Conservation (phyloP, 2,329 filamentous ascomycete genomes). For the Paraphoma chrysanthemicola region DNA sequence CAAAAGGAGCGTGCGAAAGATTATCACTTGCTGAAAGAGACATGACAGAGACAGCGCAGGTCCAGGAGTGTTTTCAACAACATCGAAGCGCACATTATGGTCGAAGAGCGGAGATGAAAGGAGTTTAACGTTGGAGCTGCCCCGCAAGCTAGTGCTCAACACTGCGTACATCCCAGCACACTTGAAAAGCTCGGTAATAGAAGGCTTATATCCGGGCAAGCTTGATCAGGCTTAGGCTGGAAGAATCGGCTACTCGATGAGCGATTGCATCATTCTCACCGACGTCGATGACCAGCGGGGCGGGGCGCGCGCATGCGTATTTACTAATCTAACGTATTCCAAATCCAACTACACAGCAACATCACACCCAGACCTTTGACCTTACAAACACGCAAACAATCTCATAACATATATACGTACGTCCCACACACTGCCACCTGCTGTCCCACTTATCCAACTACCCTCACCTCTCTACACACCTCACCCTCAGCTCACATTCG, state of each 20-base stretch:
- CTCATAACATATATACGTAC: neutral
- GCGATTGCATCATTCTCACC: slow-evolving; percentile 42
- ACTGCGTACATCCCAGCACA: slow-evolving; percentile 6
- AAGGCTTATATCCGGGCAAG: slow-evolving; percentile 9
- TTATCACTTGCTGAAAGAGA: no score
- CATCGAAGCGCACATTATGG: no score
- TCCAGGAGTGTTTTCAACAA: no score
- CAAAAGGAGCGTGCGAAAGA: no score
- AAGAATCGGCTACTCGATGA: neutral
- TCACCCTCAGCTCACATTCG: neutral
- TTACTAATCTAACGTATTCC: slow-evolving; percentile 15
- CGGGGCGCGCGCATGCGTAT: slow-evolving; percentile 37
- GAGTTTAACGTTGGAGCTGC: no score
- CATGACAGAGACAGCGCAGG: no score
- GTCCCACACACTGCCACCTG: no score
- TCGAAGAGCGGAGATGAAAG: no score
- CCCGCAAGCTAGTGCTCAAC: no score
- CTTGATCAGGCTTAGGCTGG: slow-evolving; percentile 17
- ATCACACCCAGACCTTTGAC: neutral
- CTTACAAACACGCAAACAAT: neutral
- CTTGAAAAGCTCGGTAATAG: slow-evolving; percentile 17
- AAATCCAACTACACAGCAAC: neutral
- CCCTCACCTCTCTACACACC: neutral
- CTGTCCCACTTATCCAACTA: no score
- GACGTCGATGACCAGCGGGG: neutral